Evolutionary conservation across 768 basidiomycete genomes (phyloP).

Genomic region (Inosperma sp.): DNA sequence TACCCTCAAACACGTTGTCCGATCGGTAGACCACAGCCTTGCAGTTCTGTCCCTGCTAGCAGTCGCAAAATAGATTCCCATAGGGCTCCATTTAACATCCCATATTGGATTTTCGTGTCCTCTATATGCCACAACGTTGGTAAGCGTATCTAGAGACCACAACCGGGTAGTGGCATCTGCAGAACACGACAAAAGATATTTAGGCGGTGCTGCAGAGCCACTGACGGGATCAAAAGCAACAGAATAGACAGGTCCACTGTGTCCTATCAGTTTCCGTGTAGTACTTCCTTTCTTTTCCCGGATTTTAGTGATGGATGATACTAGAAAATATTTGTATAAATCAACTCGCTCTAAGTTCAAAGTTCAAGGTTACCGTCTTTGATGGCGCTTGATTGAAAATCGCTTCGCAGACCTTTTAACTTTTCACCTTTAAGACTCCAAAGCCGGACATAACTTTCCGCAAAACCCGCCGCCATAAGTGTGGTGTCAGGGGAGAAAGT

Average conservation of each 20-base stretch:
- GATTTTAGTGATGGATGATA: slow-evolving; percentile 55
- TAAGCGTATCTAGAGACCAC: slow-evolving; percentile 95
- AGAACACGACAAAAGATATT: slow-evolving; percentile 85
- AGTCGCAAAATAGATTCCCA: slow-evolving; percentile 98
- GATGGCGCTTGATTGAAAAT: slow-evolving; percentile 61
- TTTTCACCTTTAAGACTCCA: slow-evolving; percentile 96
- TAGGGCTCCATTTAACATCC: slow-evolving; percentile 99
- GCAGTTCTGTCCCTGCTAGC: slow-evolving; percentile 93
- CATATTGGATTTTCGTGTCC: slow-evolving; percentile 97
- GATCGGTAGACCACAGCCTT: slow-evolving; percentile 92
- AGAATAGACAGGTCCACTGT: slow-evolving; percentile 94
- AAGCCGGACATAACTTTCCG: slow-evolving; percentile 90
- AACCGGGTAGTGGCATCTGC: slow-evolving; percentile 87
- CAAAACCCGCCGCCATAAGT: slow-evolving; percentile 90
- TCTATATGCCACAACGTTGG: slow-evolving; percentile 88
- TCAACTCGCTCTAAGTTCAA: neutral
- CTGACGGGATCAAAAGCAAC: slow-evolving; percentile 88
- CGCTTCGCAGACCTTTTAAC: slow-evolving; percentile 69
- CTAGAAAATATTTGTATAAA: slow-evolving; percentile 33
- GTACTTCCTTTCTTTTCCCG: slow-evolving; percentile 77
- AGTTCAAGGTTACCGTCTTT: slow-evolving; percentile 56
- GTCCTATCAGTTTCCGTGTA: slow-evolving; percentile 93
- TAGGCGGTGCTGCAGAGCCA: slow-evolving; percentile 82
- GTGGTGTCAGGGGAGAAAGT: slow-evolving; percentile 90
- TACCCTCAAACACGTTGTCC: slow-evolving; percentile 78